A percentile compares a stretch with the other conserved stretches of the same genome.
These are phyloP conservation scores for Cladosporium sp. DNA, from an alignment of 2,329 filamentous ascomycete species.

Conservation along the genomic window DNA sequence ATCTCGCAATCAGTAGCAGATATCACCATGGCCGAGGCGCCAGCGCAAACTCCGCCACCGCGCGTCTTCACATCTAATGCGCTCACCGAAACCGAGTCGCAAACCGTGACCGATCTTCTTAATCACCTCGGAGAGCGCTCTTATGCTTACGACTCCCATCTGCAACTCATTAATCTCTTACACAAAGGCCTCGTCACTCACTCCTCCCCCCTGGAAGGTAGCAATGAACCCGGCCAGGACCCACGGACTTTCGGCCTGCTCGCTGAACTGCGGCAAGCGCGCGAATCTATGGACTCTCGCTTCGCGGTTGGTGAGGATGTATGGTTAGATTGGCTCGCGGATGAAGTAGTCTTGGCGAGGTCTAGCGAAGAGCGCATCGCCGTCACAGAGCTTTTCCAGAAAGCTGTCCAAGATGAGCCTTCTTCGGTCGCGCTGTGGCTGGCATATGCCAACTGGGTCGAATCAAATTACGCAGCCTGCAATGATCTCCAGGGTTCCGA, in stretches of 20 bases:
- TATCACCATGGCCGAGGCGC: slow-evolving; percentile 44
- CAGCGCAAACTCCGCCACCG: slow-evolving; percentile 38
- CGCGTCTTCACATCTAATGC: slow-evolving; percentile 40
- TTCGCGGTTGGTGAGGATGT: slow-evolving; percentile 70
- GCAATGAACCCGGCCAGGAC: slow-evolving; percentile 21
- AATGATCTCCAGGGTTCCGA: slow-evolving; percentile 51
- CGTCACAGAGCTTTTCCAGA: slow-evolving; percentile 67
- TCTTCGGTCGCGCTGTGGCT: slow-evolving; percentile 71
- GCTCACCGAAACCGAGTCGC: slow-evolving; percentile 39
- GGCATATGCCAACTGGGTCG: slow-evolving; percentile 73
- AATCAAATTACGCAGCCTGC: slow-evolving; percentile 62
- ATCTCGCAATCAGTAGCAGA: slow-evolving; percentile 42
- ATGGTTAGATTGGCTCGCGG: slow-evolving; percentile 73
- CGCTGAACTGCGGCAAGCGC: slow-evolving; percentile 43
- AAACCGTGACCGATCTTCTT: slow-evolving; percentile 41
- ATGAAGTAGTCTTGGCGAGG: slow-evolving; percentile 58
- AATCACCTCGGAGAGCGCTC: slow-evolving; percentile 42
- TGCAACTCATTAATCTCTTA: slow-evolving; percentile 43
- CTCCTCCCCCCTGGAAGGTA: slow-evolving; percentile 22
- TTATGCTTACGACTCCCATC: slow-evolving; percentile 46
- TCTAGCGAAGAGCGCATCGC: slow-evolving; percentile 63
- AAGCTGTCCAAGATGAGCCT: slow-evolving; percentile 65
- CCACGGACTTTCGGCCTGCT: slow-evolving; percentile 42
- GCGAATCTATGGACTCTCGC: slow-evolving; percentile 56
- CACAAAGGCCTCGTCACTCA: slow-evolving; percentile 46